phyloP scores from a whole-genome alignment of 441 rosid genomes.

The Pelargonium myrrhifolium region DNA sequence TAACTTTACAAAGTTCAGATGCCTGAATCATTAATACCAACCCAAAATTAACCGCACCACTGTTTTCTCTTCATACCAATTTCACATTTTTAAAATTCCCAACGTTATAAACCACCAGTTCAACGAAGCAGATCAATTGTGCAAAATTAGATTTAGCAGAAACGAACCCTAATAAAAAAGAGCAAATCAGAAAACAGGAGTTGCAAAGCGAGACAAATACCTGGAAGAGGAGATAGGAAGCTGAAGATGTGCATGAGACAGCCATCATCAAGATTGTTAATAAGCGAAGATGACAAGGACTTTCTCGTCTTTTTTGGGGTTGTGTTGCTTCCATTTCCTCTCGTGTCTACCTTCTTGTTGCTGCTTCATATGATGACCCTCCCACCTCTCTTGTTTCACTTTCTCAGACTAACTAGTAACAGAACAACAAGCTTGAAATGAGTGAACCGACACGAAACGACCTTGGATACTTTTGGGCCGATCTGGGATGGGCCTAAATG shows the following conservation, averaged over 20 bases:
- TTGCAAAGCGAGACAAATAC: conserved; percentile 20
- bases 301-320: conserved; percentile 3
- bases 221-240: conserved; percentile 88
- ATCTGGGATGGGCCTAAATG: no score
- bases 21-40: background rate
- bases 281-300: conserved; percentile 26
- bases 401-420: no score
- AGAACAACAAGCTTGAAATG: no score
- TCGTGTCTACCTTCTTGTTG: background rate
- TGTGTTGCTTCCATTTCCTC: conserved; percentile 9
- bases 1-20: background rate
- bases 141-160: background rate
- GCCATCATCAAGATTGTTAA: conserved; percentile 88
- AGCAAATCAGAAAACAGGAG: background rate
- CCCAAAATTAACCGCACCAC: background rate
- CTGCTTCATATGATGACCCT: conserved; percentile 2
- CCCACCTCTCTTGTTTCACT: background rate
- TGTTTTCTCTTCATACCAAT: background rate
- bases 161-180: background rate
- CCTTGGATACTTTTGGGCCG: no score
- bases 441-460: no score
- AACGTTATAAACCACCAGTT: background rate
- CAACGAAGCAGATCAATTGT: background rate
- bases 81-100: background rate
- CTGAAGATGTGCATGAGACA: conserved; percentile 96